A percentile compares a stretch with the other conserved stretches of the same genome.
Evolutionary conservation across 305 asterid species (phyloP).

Genomic region (Fraxinus platypoda): DNA sequence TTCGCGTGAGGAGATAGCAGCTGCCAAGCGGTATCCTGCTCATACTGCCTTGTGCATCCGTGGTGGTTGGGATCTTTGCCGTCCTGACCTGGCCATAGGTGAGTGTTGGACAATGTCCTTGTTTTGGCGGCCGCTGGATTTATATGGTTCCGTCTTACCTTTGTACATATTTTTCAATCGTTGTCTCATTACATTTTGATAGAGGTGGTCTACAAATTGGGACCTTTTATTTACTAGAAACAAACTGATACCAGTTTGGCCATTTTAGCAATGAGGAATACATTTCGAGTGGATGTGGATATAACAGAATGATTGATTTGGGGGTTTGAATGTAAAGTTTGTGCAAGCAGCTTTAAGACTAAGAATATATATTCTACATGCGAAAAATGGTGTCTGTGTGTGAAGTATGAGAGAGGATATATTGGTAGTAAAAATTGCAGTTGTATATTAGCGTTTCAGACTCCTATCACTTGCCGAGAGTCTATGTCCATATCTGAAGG

Average conservation of each 20-base stretch:
- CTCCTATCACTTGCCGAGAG: not conserved
- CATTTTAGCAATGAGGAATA: conserved; percentile 1
- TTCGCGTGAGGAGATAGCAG: conserved; percentile 72
- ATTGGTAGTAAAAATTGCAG: not conserved
- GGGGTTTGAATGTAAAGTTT: not conserved
- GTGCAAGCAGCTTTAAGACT: not conserved
- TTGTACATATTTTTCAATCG: not conserved
- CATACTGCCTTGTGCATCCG: conserved; percentile 87
- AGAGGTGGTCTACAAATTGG: not conserved
- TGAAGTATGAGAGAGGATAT: not conserved
- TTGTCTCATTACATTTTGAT: not conserved
- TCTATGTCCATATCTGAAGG: not conserved
- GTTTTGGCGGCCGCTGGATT: conserved; percentile 20
- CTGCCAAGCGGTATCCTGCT: conserved; percentile 91
- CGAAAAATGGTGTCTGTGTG: not conserved
- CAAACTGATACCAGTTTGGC: not conserved
- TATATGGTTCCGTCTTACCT: not conserved
- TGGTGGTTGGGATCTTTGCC: conserved; percentile 95
- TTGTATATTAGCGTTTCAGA: not conserved
- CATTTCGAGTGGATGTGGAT: not conserved
- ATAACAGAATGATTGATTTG: not conserved
- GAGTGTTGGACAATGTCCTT: conserved; percentile 28
- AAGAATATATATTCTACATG: not conserved
- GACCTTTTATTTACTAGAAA: not conserved
- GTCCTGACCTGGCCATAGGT: conserved; percentile 89